These are phyloP conservation scores for Sedum album DNA, from an alignment of 164 flowering plant species.

Conservation along the genomic window DNA sequence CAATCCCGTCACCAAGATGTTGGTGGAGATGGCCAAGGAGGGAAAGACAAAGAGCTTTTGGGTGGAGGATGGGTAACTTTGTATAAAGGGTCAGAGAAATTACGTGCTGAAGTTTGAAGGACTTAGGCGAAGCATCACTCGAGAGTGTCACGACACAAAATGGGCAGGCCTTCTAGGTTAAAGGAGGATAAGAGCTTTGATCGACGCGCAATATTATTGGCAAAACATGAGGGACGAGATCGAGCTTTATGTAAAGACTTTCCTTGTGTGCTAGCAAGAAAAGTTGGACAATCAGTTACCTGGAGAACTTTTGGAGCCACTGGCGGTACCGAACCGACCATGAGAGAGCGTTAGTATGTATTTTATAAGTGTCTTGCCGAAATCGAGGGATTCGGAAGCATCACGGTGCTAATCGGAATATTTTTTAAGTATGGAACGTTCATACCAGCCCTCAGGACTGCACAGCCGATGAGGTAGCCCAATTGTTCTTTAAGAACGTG, in stretches of 20 bases:
- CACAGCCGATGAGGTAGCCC: neutral
- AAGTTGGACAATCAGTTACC: neutral
- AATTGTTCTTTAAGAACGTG: conserved; percentile 1
- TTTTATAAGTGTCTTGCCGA: neutral
- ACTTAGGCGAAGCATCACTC: neutral
- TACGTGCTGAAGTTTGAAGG: too few species aligned
- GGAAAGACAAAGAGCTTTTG: neutral
- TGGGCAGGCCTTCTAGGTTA: neutral
- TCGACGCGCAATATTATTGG: neutral
- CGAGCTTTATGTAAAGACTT: neutral
- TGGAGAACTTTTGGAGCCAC: neutral
- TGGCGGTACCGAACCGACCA: neutral
- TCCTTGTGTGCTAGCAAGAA: neutral
- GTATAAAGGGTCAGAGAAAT: too few species aligned
- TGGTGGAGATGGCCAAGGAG: neutral
- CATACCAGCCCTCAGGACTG: neutral
- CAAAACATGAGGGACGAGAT: neutral
- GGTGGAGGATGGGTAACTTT: neutral
- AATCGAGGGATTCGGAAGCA: neutral
- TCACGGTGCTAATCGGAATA: neutral
- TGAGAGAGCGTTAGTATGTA: neutral
- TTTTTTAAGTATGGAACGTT: neutral
- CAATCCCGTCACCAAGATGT: neutral
- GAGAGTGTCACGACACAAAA: neutral
- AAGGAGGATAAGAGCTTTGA: neutral